Base-by-base conservation (phyloP, 2,329 filamentous ascomycete species). In the Proliferodiscus dingleyae region DNA sequence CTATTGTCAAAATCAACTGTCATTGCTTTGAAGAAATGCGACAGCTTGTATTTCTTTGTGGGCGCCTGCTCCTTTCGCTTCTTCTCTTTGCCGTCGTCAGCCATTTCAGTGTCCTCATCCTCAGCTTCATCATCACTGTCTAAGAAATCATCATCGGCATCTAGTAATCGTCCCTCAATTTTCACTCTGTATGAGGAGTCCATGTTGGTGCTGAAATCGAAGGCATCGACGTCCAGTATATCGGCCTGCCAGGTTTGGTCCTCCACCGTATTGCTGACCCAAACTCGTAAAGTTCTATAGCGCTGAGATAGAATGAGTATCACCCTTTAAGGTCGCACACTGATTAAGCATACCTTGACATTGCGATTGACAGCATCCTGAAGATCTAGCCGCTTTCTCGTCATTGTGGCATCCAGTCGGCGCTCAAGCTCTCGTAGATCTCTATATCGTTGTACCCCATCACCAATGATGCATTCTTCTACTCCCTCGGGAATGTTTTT, bases 211-310 rank as follows among this genome's bases (percentile, higher is more conserved):
- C 81, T 83, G 61, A 95, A 90, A 62, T 94, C 89, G 54, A 93
- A 93, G 28, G 79, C 80, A 62, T 91, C 83, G 9, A 83, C 77
- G 50, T 83, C 83, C 49, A 85, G 71, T 32, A 72, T 73, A 57
- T 75, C 79, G 30, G 74, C 77, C 68, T 98, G 93, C 93, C 93
- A 97, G 24, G 86, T 83, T 68, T 98, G 93, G 61, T 93, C 88
- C 66, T 96, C 89, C 26, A 85, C 89, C 1, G 89, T 95, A 67
- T 98, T 98, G 60, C 83, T 90, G 60, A 98, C 83, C 89, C 89
- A 97, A 53, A 98, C 79, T 51, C 91, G 85, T 66, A 98, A 74
- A 2, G 89, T 95, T 62, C 85, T 87, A 66, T 84, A 85, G 55
- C 87, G 80, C 78, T 88, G 45, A 18, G n/a, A n/a, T n/a, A n/a